These are phyloP conservation scores for Talaromyces verruculosus DNA, from an alignment of 2,329 filamentous ascomycete species.

Conservation along the genomic window DNA sequence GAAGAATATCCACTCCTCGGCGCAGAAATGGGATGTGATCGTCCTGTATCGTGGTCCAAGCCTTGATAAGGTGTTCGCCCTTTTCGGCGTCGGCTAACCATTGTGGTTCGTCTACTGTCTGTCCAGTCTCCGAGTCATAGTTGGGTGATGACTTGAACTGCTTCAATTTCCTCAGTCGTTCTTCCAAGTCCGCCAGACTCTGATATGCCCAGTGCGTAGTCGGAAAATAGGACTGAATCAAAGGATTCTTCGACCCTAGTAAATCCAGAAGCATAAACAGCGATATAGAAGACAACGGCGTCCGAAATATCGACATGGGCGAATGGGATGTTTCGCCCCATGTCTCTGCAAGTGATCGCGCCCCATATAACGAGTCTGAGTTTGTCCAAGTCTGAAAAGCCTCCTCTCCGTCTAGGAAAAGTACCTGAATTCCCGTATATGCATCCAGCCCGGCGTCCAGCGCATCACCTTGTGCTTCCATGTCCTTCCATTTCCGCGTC, in stretches of 20 bases:
- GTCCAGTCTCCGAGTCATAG: conserved; percentile 27
- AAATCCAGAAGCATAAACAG: conserved; percentile 92
- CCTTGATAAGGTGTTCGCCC: conserved; percentile 49
- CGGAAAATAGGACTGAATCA: conserved; percentile 80
- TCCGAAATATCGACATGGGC: conserved; percentile 71
- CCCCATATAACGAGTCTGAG: conserved; percentile 83
- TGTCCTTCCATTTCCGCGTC: conserved; percentile 76
- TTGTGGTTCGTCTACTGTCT: conserved; percentile 33
- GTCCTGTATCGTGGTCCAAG: conserved; percentile 64
- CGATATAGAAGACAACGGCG: conserved; percentile 73
- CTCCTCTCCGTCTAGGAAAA: conserved; percentile 92
- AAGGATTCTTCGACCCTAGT: conserved; percentile 68
- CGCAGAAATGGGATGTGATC: conserved; percentile 90
- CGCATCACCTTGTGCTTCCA: conserved; percentile 59
- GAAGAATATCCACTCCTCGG: conserved; percentile 81
- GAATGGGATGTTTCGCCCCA: conserved; percentile 75
- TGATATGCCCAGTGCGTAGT: conserved; percentile 93
- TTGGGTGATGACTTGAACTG: conserved; percentile 63
- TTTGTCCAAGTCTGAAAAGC: conserved; percentile 80
- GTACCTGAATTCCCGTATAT: conserved; percentile 79
- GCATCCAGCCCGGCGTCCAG: conserved; percentile 58
- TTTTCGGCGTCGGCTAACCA: conserved; percentile 70
- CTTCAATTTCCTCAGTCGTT: conserved; percentile 66
- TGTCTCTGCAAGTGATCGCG: conserved; percentile 73
- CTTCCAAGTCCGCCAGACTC: conserved; percentile 71